phyloP scores from a whole-genome alignment of 2,329 filamentous ascomycete species.

The Hymenoscyphus linearis region DNA sequence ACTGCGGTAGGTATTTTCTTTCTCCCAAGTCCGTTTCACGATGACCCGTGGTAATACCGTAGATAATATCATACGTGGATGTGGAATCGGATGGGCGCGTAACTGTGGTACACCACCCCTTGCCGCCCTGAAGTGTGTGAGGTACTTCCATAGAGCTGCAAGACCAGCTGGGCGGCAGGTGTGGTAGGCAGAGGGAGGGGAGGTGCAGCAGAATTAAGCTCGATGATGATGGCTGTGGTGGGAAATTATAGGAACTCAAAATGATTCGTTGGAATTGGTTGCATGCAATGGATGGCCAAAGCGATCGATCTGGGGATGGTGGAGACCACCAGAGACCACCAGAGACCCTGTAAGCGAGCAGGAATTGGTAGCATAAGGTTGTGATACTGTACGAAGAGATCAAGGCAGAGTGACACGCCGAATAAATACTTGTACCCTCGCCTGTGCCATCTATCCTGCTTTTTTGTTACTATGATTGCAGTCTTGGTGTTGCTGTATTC shows the following conservation, averaged over 20 bases:
- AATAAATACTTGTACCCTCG: neutral
- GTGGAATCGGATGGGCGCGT: neutral
- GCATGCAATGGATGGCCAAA: too few relatives aligned
- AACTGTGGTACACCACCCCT: neutral
- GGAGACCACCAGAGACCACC: too few relatives aligned
- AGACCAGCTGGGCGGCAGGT: neutral
- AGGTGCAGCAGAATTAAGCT: neutral
- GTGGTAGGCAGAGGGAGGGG: too few relatives aligned
- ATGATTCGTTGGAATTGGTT: neutral
- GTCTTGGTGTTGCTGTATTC: too few relatives aligned
- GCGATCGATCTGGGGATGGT: neutral
- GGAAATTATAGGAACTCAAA: neutral
- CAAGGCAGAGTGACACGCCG: neutral
- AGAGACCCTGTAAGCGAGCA: too few relatives aligned
- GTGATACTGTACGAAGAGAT: neutral
- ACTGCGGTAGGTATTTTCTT: neutral
- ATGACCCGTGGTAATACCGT: neutral
- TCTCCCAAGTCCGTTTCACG: neutral
- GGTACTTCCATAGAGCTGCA: neutral
- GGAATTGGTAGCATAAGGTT: neutral
- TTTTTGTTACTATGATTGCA: too few relatives aligned
- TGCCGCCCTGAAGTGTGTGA: neutral
- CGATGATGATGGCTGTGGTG: neutral
- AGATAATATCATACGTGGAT: neutral
- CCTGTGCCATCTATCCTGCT: neutral